Conservation (phyloP, 208 protist genomes). For the Trypanosoma rangeli region DNA sequence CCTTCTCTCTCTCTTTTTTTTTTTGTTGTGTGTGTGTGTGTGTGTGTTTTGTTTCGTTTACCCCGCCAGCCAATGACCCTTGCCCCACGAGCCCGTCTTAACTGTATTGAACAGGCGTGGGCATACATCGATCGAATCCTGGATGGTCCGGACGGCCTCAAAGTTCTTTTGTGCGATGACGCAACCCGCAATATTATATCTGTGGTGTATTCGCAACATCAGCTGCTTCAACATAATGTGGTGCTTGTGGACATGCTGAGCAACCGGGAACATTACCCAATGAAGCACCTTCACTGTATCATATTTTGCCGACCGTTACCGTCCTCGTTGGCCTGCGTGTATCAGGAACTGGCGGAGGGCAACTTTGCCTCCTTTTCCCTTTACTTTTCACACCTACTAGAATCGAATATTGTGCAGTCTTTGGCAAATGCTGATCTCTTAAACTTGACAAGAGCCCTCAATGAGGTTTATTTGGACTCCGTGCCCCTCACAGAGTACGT, state of each 20-base stretch:
- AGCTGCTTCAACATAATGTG: constrained; percentile 97
- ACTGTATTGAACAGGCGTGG: constrained; percentile 80
- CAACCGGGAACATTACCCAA: constrained; percentile 82
- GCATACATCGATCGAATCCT: constrained; percentile 75
- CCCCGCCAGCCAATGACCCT: constrained; percentile 9
- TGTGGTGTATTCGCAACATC: constrained; percentile 94
- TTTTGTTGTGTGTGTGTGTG: not conserved
- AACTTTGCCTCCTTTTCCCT: constrained; percentile 83
- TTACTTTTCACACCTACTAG: constrained; percentile 94
- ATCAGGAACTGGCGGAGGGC: constrained; percentile 92
- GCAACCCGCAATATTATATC: constrained; percentile 92
- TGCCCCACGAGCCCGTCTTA: constrained; percentile 35
- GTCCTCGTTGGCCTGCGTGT: constrained; percentile 82
- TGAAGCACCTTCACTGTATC: constrained; percentile 94
- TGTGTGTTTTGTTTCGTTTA: too few species aligned
- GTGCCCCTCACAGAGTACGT: constrained; percentile 89
- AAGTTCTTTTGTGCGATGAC: constrained; percentile 96
- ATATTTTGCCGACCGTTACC: constrained; percentile 91
- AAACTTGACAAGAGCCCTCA: constrained; percentile 89
- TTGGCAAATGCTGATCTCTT: constrained; percentile 95
- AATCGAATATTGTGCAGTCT: constrained; percentile 74
- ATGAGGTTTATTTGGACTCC: constrained; percentile 95
- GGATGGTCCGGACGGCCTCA: constrained; percentile 64
- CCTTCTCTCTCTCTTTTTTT: not conserved
- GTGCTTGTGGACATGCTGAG: constrained; percentile 96